These are phyloP conservation scores for Periconia sp. DNA, from an alignment of 2,329 filamentous ascomycete species.

Conservation along the genomic window DNA sequence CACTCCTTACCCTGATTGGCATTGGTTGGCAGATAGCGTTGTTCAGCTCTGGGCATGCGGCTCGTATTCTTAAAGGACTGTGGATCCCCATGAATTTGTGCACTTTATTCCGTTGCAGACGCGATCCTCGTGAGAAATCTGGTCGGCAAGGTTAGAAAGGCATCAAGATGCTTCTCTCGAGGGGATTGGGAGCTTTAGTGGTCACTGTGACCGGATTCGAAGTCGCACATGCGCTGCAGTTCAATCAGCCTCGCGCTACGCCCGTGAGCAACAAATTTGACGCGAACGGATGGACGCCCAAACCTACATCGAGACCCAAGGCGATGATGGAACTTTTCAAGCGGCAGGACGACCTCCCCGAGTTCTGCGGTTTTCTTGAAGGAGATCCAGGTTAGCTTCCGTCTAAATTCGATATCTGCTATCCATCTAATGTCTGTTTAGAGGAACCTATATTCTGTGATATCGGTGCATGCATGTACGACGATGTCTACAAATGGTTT, in stretches of 20 bases:
- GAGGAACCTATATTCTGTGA: slow-evolving; percentile 11
- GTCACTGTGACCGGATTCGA: too few relatives aligned
- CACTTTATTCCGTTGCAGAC: too few relatives aligned
- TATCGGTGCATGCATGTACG: slow-evolving; percentile 13
- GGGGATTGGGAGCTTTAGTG: too few relatives aligned
- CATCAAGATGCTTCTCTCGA: too few relatives aligned
- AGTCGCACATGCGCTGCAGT: slow-evolving; percentile 8
- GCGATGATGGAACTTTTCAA: slow-evolving; percentile 10
- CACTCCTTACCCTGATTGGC: too few relatives aligned
- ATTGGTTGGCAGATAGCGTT: too few relatives aligned
- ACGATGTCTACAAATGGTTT: slow-evolving; percentile 15
- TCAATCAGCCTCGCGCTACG: slow-evolving; percentile 15
- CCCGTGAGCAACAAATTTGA: slow-evolving; percentile 4
- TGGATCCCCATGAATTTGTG: too few relatives aligned
- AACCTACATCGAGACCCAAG: slow-evolving; percentile 10
- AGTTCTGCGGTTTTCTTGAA: slow-evolving; percentile 16
- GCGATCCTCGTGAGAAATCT: too few relatives aligned
- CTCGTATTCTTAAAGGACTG: too few relatives aligned
- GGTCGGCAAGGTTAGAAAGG: too few relatives aligned
- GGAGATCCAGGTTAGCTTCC: slow-evolving; percentile 12
- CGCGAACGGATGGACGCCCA: slow-evolving; percentile 17
- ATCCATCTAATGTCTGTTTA: slow-evolving; percentile 1
- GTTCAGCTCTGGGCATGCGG: too few relatives aligned
- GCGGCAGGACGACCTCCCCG: slow-evolving; percentile 14
- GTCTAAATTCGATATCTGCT: background rate